Base-by-base conservation (phyloP, 495 filamentous ascomycete species). In the Thermothielavioides terrestris region DNA sequence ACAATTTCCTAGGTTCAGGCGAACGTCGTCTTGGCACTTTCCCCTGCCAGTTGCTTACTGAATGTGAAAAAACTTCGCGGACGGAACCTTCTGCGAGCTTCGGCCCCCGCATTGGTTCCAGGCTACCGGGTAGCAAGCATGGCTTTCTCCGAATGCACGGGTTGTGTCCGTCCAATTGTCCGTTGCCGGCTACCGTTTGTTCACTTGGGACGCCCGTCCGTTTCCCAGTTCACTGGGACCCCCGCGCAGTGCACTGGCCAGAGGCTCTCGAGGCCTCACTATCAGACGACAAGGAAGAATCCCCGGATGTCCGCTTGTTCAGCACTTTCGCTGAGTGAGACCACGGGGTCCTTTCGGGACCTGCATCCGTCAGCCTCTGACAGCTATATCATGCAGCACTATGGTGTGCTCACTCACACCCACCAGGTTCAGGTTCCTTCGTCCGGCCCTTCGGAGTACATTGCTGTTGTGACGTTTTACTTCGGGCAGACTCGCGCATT, bases 61-160 rank as follows among this genome's bases (percentile, higher is more conserved):
- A n/a, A n/a, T n/a, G n/a, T n/a, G n/a, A n/a, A n/a, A n/a, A n/a
- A n/a, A n/a, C n/a, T n/a, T 28, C 27, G 27, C 11, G 27, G 27
- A 28, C 27, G 27, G 27, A 18, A 47, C 11, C n/a, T n/a, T n/a
- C n/a, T n/a, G n/a, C n/a, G n/a, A n/a, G n/a, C n/a, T n/a, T n/a
- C n/a, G n/a, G n/a, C n/a, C n/a, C n/a, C n/a, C 23, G 7, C 35
- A n/a, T 40, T 42, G 54, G 54, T 56, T 45, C 54, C 54, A 56
- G 48, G 45, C 54, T 52, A 49, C 45, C 45, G 54, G 54, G 53
- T 56, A 41, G 3, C 8, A n/a, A 27, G 17, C 3, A 7, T n/a
- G 22, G 8, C 20, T 15, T 20, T 4, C 36, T 39, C 36, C 21
- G 36, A 11, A 9, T 39, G 21, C 36, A n/a, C n/a, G n/a, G n/a